These are phyloP conservation scores for Alternaria infectoria DNA, from an alignment of 2,329 filamentous ascomycete species.

Conservation along the genomic window DNA sequence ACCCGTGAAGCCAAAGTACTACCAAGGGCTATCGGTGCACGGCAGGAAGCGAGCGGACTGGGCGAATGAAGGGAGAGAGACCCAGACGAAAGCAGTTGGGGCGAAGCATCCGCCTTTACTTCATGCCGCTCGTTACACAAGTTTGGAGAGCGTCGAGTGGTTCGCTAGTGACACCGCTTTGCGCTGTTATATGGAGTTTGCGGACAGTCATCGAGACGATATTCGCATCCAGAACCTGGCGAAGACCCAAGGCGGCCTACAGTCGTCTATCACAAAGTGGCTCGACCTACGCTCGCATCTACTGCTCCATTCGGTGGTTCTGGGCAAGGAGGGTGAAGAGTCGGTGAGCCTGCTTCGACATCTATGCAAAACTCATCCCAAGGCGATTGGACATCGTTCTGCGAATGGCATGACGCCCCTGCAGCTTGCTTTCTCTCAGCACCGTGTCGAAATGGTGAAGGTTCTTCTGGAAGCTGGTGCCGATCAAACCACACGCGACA, in stretches of 20 bases:
- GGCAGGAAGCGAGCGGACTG: constrained; percentile 78
- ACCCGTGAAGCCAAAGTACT: constrained; percentile 71
- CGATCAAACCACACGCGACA: constrained; percentile 70
- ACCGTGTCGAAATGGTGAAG: constrained; percentile 62
- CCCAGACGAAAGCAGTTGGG: constrained; percentile 1
- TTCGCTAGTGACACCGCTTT: constrained; percentile 75
- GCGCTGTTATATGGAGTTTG: constrained; percentile 72
- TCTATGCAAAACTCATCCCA: constrained; percentile 67
- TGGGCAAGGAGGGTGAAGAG: constrained; percentile 45
- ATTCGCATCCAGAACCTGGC: constrained; percentile 67
- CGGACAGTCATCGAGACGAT: constrained; percentile 66
- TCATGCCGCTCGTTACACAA: constrained; percentile 62
- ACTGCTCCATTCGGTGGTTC: constrained; percentile 67
- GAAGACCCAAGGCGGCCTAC: constrained; percentile 66
- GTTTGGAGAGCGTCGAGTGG: constrained; percentile 75
- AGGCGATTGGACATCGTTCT: constrained; percentile 67
- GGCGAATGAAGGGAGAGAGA: constrained; percentile 51
- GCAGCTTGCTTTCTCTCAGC: constrained; percentile 67
- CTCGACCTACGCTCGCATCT: constrained; percentile 53
- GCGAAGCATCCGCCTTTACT: constrained; percentile 62
- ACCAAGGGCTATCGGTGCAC: constrained; percentile 70
- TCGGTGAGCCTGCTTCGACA: constrained; percentile 67
- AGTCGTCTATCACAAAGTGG: constrained; percentile 68
- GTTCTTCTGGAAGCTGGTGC: constrained; percentile 72
- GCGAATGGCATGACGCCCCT: constrained; percentile 68